phyloP scores from a whole-genome alignment of 129 eudicot genomes.

The Pseudognaphalium luteoalbum region DNA sequence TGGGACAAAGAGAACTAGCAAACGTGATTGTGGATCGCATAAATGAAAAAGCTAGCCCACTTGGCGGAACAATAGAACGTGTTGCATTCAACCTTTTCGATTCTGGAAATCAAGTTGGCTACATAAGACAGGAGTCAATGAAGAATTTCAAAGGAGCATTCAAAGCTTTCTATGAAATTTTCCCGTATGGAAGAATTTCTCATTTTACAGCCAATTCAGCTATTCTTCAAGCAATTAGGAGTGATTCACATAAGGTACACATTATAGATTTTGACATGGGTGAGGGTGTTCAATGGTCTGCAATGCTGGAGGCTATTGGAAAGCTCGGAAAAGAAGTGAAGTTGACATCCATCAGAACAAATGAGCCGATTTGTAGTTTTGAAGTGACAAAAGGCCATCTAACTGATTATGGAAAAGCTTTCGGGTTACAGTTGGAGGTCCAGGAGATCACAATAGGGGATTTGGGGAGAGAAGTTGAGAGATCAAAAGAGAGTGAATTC shows the following conservation, averaged over 20 bases:
- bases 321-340: constrained; percentile 8
- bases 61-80: too few relatives aligned
- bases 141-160: constrained; percentile 45
- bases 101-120: constrained; percentile 37
- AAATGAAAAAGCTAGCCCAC: too few relatives aligned
- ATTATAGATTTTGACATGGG: constrained; percentile 58
- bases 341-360: too few relatives aligned
- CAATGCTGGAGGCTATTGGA: constrained; percentile 49
- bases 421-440: constrained; percentile 37
- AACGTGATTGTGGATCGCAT: too few relatives aligned
- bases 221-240: constrained; percentile 47
- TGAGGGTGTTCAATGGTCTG: constrained; percentile 63
- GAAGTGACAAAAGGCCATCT: constrained; percentile 48
- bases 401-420: constrained; percentile 32
- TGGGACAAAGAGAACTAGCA: too few relatives aligned
- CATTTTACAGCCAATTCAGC: constrained; percentile 60
- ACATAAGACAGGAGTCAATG: constrained; percentile 45
- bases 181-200: constrained; percentile 54
- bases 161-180: constrained; percentile 45
- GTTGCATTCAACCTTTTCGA: too few relatives aligned
- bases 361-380: not conserved
- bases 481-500: constrained; percentile 33
- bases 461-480: constrained; percentile 18
- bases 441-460: constrained; percentile 30
- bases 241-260: constrained; percentile 20